Evolutionary conservation across 352 stramenopile genomes (phyloP), one percentile per base, ranked within the genome.

Genomic region (Phytophthora uliginosa): DNA sequence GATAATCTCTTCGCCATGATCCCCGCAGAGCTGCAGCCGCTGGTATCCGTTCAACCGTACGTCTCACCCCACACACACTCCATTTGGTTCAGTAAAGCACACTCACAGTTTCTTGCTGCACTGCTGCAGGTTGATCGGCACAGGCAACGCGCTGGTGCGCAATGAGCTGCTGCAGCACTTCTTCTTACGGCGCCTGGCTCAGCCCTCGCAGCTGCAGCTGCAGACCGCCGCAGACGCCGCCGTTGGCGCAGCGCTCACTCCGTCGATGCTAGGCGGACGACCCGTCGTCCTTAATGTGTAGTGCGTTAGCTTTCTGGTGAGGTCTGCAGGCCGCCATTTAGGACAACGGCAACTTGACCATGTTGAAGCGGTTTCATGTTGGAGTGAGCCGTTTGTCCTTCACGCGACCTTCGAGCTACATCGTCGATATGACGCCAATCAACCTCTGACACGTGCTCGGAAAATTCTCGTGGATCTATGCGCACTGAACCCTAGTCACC

Each of bases 1-100:
- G 73, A 83, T 22, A 95, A 96, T 51, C 79, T 96, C 38, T 78
- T 94, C 13, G 63, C 66, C 8, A 92, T 96, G 84, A 83, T 94
- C 15, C 89, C 89, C 1, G 8, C 40, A 5, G 66, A 81, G 60
- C 63, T 94, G 33, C 77, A 79, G 50, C 22, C 36, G 3, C 47
- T 76, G 17, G 42, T 89, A 4, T 48, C 65, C 1, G 54, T 57
- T 5, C 86, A 82, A 75, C 69, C 72, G 85, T 94, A 78, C 52
- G 79, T 82, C 0, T n/a, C 36, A 38, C 36, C 34, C 48, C 18
- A 13, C 20, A 4, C 48, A 15, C 48, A 20, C 10, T 24, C 18
- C 7, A 24, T 6, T 50, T 5, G 18, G 5, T 50, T 4, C 18
- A 22, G 7, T 18, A 20, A 10, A 22, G 42, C 42, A 50, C 18